These are phyloP conservation scores for Hypoxylon sp. DNA, from an alignment of 2,329 filamentous ascomycete species.

Conservation along the genomic window DNA sequence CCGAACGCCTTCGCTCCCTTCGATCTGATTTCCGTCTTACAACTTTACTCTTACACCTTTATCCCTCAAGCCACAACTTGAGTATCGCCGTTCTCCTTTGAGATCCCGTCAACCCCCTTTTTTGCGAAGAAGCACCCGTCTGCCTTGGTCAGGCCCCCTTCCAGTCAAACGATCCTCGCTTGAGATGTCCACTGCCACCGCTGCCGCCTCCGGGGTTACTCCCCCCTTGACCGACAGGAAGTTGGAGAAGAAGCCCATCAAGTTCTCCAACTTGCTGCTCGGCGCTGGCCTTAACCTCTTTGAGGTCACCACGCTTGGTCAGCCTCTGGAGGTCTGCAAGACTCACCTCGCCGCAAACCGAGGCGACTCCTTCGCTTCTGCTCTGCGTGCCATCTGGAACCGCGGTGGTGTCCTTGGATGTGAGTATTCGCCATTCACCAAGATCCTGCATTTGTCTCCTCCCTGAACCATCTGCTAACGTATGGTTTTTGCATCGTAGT, in stretches of 20 bases:
- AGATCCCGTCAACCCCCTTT: slow-evolving; percentile 21
- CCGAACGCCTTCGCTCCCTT: slow-evolving; percentile 24
- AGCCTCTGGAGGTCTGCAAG: slow-evolving; percentile 98
- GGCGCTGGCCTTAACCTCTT: slow-evolving; percentile 96
- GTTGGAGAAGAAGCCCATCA: slow-evolving; percentile 99
- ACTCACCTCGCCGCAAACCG: slow-evolving; percentile 99
- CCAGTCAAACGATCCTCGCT: slow-evolving; percentile 62
- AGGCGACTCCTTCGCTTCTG: slow-evolving; percentile 83
- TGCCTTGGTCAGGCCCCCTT: slow-evolving; percentile 99
- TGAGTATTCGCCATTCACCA: slow-evolving; percentile 65
- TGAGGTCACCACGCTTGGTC: slow-evolving; percentile 76
- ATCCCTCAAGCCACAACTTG: slow-evolving; percentile 28
- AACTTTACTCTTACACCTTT: slow-evolving; percentile 18
- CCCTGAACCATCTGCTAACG: slow-evolving; percentile 43
- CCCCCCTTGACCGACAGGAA: slow-evolving; percentile 60
- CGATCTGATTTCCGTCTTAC: slow-evolving; percentile 24
- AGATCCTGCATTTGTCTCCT: slow-evolving; percentile 7
- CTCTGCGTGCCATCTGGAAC: slow-evolving; percentile 89
- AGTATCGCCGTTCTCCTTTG: slow-evolving; percentile 21
- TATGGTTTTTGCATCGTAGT: slow-evolving; percentile 65
- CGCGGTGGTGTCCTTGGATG: slow-evolving; percentile 95
- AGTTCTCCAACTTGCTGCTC: slow-evolving; percentile 98
- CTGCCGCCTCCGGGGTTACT: slow-evolving; percentile 65
- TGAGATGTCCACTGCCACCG: slow-evolving; percentile 72
- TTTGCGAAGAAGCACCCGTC: slow-evolving; percentile 85